Percentiles rank a stretch among this genome's conserved stretches.
Evolutionary conservation across 768 basidiomycete species (phyloP).

Genomic region (Mycena floridula): DNA sequence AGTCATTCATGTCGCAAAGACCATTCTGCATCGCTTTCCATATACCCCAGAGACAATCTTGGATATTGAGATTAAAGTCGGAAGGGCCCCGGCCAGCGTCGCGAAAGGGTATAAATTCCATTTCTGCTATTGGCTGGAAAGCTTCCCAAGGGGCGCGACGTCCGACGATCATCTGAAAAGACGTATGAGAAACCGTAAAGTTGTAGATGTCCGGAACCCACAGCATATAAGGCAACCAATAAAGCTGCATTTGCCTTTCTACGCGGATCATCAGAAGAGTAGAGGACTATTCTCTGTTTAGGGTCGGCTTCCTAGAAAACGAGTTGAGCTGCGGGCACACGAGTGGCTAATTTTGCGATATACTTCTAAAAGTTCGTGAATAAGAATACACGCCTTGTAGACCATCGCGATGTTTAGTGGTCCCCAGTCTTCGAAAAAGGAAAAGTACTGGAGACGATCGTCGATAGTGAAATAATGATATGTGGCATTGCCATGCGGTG

Average conservation of each 20-base stretch:
- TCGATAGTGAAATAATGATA: slow-evolving; percentile 94
- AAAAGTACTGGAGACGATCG: slow-evolving; percentile 86
- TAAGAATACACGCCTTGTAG: slow-evolving; percentile 86
- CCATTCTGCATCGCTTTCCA: slow-evolving; percentile 91
- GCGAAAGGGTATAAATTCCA: slow-evolving; percentile 93
- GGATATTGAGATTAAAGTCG: slow-evolving; percentile 90
- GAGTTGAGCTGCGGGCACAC: slow-evolving; percentile 26
- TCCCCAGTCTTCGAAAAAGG: slow-evolving; percentile 94
- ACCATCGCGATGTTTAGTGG: slow-evolving; percentile 91
- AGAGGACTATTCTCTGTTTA: slow-evolving; percentile 77
- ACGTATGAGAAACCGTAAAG: slow-evolving; percentile 6
- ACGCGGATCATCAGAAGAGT: slow-evolving; percentile 80
- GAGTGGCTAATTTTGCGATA: slow-evolving; percentile 24
- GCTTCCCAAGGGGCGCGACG: slow-evolving; percentile 90
- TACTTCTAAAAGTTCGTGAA: slow-evolving; percentile 85
- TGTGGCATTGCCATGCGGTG: slow-evolving; percentile 67
- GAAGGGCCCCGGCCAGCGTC: slow-evolving; percentile 91
- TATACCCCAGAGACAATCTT: slow-evolving; percentile 85
- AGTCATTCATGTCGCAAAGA: slow-evolving; percentile 91
- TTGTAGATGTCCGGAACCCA: too few relatives aligned
- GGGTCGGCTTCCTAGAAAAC: slow-evolving; percentile 65
- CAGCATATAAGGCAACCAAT: slow-evolving; percentile 90
- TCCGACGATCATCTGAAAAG: slow-evolving; percentile 82
- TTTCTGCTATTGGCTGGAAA: slow-evolving; percentile 86
- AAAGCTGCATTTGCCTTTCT: slow-evolving; percentile 92